Base-by-base conservation (phyloP, 2,329 filamentous ascomycete genomes). In the Botryotinia globosa region DNA sequence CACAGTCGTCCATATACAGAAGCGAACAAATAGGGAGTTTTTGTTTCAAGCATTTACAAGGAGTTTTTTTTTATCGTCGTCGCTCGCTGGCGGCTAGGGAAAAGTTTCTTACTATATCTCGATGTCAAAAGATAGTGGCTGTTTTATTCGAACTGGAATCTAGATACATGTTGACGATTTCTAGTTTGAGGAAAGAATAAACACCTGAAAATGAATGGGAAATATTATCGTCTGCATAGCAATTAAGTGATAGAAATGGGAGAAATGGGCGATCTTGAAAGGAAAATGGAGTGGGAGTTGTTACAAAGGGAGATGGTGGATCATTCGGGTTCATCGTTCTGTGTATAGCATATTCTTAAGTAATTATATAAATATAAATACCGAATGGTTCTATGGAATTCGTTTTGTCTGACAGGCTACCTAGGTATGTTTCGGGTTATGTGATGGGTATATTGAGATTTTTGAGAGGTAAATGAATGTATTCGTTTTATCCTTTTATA, bases 1-100 rank as follows among this genome's bases (percentile, higher is more conserved):
- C 42, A 32, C 62, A 32, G 29, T 63, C 42, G 8, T 64, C 54
- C 63, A 51, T 22, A 34, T 42, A 54, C 64, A 67, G 22, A 37
- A 54, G 64, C 64, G 34, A 54, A 12, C 25, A 54, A 51, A 54
- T 39, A 16, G 34, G 64, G 48, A 51, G 62, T 64, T 67, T 66
- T 67, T 14, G 39, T 67, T 29, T 34, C 64, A 37, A 67, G 64
- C 64, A 67, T 67, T 67, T 67, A 54, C 64, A 67, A 29, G 64
- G 64, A 67, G 64, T 67, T 67, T 66, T 25, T 62, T n/a, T 63
- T 54, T 25, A 25, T 45, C 51, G 44, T 64, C 32, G 18, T 67
- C 45, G 25, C 45, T 51, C 14, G 14, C 34, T 67, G 8, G 10
- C 25, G 45, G 48, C 45, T n/a, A 39, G 64, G 32, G 34, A 66